Base-by-base conservation (phyloP, 1,284 basidiomycete species). In the Microbotryomycetes sp. region DNA sequence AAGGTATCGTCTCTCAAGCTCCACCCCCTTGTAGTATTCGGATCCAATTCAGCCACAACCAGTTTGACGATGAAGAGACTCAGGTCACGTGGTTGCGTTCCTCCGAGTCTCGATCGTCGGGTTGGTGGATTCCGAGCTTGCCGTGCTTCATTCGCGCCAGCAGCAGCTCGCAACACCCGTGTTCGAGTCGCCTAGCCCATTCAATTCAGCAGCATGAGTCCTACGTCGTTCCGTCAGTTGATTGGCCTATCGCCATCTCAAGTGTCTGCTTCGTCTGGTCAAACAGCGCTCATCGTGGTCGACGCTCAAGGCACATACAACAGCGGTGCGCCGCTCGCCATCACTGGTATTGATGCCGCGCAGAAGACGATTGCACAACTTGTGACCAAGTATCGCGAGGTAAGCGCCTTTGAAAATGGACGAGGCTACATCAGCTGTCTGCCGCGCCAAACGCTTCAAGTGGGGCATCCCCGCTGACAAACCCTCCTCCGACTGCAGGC, bases 301-400 rank as follows among this genome's bases (percentile, higher is more conserved):
- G 60, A 62, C 45, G 60, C 60, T 22, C 60, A 62, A 22, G 47
- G 48, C 9, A 57, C 47, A 0, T 57, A 57, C 31, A 48, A 28
- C 2, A n/a, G 29, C 12, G 42, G 25, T 22, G 56, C 31, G 1
- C 31, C 31, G 23, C 56, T 57, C 47, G 56, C 56, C 28, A 57
- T 57, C 42, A 15, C 56, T 12, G 56, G 56, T 1, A 36, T 57
- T 31, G 47, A 57, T 6, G 56, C 5, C 3, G 47, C 56, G 23
- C 36, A 58, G 36, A 45, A 47, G 28, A 36, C 32, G 30, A 49
- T 48, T 23, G 29, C 32, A 6, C 25, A 42, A 1, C 15, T 45
- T 3, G 42, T 51, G 6, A 19, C 26, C n/a, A 53, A 14, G 31
- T 49, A 58, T n/a, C 53, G 50, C 25, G 6, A 52, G 42, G 48